phyloP scores from a whole-genome alignment of 345 rosid genomes.

The Rhodamnia rubescens region DNA sequence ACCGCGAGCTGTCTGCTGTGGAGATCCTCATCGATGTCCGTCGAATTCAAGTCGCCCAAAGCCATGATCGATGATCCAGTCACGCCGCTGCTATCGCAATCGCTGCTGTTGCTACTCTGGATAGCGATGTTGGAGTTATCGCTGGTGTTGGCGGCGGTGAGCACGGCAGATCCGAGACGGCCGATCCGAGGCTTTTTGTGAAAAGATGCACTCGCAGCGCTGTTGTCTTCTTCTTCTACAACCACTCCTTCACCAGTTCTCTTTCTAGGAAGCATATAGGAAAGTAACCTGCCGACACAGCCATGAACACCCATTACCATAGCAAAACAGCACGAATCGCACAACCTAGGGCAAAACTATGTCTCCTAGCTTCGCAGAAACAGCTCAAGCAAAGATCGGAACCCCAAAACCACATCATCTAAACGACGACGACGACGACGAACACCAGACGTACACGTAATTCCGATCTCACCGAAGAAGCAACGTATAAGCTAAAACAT shows the following conservation, averaged over 20 bases:
- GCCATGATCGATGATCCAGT: slow-evolving; percentile 42
- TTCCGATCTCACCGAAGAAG: not conserved
- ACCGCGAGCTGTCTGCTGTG: slow-evolving; percentile 99
- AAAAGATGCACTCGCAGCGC: slow-evolving; percentile 21
- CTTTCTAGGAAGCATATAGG: slow-evolving; percentile 96
- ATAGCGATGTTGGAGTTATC: slow-evolving; percentile 7
- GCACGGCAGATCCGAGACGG: slow-evolving; percentile 8
- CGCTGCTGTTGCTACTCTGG: slow-evolving; percentile 6
- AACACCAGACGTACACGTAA: not conserved
- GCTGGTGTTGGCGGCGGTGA: slow-evolving; percentile 5
- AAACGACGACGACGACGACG: slow-evolving; percentile 16
- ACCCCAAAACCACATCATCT: not conserved
- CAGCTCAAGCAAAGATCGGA: slow-evolving; percentile 9
- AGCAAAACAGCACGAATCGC: slow-evolving; percentile 7
- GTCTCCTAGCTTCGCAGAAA: not conserved
- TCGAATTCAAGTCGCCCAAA: slow-evolving; percentile 50
- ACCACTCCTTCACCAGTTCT: slow-evolving; percentile 51
- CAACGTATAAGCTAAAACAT: not conserved
- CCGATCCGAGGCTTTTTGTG: slow-evolving; percentile 53
- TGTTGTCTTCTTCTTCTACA: slow-evolving; percentile 29
- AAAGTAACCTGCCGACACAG: slow-evolving; percentile 44
- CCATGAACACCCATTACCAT: slow-evolving; percentile 28
- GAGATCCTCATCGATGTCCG: slow-evolving; percentile 95
- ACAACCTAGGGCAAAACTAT: not conserved
- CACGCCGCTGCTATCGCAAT: slow-evolving; percentile 3